Evolutionary conservation across 164 flowering plant genomes (phyloP).

Genomic region (Magnolia officinalis): DNA sequence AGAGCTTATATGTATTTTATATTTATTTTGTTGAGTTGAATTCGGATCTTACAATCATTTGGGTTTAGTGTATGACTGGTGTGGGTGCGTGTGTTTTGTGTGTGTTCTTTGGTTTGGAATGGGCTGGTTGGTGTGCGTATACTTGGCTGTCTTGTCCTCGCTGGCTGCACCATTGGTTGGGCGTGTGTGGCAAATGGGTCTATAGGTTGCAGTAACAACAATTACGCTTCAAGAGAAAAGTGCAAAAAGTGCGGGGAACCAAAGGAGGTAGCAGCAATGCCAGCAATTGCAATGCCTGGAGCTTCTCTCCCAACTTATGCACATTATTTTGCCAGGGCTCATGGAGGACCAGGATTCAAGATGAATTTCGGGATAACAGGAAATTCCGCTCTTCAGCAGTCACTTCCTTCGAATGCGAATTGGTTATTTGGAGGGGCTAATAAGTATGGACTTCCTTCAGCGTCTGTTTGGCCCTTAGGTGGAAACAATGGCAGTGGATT

Average conservation of each 20-base stretch:
- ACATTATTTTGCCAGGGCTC: conserved; percentile 76
- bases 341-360: conserved; percentile 52
- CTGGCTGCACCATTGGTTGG: conserved; percentile 67
- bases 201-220: conserved; percentile 99
- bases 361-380: conserved; percentile 46
- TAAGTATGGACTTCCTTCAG: conserved; percentile 43
- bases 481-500: conserved; percentile 37
- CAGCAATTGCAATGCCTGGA: conserved; percentile 87
- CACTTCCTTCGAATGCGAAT: conserved; percentile 42
- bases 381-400: conserved; percentile 43
- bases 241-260: conserved; percentile 98
- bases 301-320: conserved; percentile 76
- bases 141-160: conserved; percentile 61
- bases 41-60: conserved; percentile 35
- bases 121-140: conserved; percentile 93
- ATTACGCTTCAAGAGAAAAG: conserved; percentile 96
- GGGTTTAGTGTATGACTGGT: conserved; percentile 55
- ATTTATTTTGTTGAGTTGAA: conserved; percentile 16
- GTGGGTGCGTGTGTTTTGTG: conserved; percentile 56
- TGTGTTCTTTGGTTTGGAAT: conserved; percentile 51
- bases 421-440: conserved; percentile 53
- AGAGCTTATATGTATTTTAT: not conserved
- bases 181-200: conserved; percentile 68
- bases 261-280: conserved; percentile 95
- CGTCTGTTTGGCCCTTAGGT: conserved; percentile 48